Evolutionary conservation across 2,329 filamentous ascomycete species (phyloP).

Genomic region (Pezicula rhizophila): DNA sequence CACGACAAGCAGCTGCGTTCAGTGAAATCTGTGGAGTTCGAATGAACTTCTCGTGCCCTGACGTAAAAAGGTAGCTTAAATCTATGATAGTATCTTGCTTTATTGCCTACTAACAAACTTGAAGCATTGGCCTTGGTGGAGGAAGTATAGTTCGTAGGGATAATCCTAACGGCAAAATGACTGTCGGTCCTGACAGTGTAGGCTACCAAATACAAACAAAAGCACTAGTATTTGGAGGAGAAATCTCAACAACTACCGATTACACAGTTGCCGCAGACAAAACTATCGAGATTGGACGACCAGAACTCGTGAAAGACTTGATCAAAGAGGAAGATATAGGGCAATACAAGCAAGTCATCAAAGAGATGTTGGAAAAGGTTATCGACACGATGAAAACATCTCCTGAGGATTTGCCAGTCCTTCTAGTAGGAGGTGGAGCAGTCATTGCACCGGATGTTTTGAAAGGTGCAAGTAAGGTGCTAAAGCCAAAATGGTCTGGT

Average conservation of each 20-base stretch:
- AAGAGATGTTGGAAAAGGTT: slow-evolving; percentile 42
- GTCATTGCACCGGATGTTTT: slow-evolving; percentile 42
- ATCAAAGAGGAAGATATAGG: slow-evolving; percentile 26
- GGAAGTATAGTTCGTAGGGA: slow-evolving; percentile 35
- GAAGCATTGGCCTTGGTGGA: slow-evolving; percentile 48
- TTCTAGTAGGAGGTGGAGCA: slow-evolving; percentile 51
- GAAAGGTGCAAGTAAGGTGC: slow-evolving; percentile 40
- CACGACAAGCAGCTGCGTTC: slow-evolving; percentile 49
- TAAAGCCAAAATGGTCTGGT: slow-evolving; percentile 43
- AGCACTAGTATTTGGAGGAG: slow-evolving; percentile 45
- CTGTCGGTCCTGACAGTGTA: slow-evolving; percentile 50
- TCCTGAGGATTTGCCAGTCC: slow-evolving; percentile 40
- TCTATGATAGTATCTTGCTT: background rate
- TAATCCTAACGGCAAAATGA: slow-evolving; percentile 38
- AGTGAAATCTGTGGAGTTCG: slow-evolving; percentile 49
- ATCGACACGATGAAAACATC: slow-evolving; percentile 51
- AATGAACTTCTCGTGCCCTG: slow-evolving; percentile 49
- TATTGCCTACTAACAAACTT: background rate
- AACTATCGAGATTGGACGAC: slow-evolving; percentile 6
- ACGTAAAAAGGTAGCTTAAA: slow-evolving; percentile 32
- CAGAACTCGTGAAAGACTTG: background rate
- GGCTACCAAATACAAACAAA: slow-evolving; percentile 42
- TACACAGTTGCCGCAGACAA: slow-evolving; percentile 29
- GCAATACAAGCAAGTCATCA: slow-evolving; percentile 36
- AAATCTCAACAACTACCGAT: slow-evolving; percentile 53